Conservation (phyloP, 2,329 filamentous ascomycete genomes). For the Penicillium sp. region DNA sequence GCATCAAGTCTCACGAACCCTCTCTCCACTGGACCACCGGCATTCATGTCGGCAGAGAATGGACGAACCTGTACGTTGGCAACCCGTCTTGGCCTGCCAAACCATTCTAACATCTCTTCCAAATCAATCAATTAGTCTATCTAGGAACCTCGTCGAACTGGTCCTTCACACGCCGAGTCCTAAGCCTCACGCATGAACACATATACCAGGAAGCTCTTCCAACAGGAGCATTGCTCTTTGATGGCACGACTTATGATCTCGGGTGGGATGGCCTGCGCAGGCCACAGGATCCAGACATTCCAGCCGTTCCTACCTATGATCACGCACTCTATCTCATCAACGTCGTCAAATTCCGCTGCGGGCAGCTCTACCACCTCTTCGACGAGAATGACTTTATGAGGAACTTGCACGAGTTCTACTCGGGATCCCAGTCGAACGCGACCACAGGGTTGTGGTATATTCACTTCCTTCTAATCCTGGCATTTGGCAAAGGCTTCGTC, state of each 20-base stretch:
- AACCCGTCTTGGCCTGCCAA: neutral
- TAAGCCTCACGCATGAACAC: slow-evolving; percentile 25
- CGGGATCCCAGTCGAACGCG: slow-evolving; percentile 30
- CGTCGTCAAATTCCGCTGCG: slow-evolving; percentile 57
- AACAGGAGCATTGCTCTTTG: slow-evolving; percentile 50
- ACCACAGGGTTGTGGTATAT: slow-evolving; percentile 51
- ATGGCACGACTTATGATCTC: slow-evolving; percentile 55
- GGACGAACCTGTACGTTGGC: slow-evolving; percentile 46
- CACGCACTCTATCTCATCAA: slow-evolving; percentile 56
- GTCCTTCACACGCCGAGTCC: slow-evolving; percentile 25
- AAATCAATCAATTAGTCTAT: slow-evolving; percentile 13
- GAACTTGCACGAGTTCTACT: slow-evolving; percentile 46
- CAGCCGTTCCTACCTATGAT: slow-evolving; percentile 51
- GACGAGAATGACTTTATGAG: slow-evolving; percentile 54
- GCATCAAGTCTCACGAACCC: slow-evolving; percentile 46
- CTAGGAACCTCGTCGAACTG: slow-evolving; percentile 27
- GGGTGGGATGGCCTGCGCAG: slow-evolving; percentile 51
- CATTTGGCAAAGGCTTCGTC: slow-evolving; percentile 58
- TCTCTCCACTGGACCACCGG: slow-evolving; percentile 43
- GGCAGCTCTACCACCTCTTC: slow-evolving; percentile 56
- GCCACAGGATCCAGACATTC: slow-evolving; percentile 29
- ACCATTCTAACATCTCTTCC: slow-evolving; percentile 21
- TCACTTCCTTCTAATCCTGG: slow-evolving; percentile 56
- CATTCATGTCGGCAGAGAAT: slow-evolving; percentile 45
- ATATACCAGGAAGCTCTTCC: slow-evolving; percentile 38